Evolutionary conservation across 1,284 basidiomycete species (phyloP), one percentile per base, ranked within the genome.

Genomic region (Ceratobasidium sp.): DNA sequence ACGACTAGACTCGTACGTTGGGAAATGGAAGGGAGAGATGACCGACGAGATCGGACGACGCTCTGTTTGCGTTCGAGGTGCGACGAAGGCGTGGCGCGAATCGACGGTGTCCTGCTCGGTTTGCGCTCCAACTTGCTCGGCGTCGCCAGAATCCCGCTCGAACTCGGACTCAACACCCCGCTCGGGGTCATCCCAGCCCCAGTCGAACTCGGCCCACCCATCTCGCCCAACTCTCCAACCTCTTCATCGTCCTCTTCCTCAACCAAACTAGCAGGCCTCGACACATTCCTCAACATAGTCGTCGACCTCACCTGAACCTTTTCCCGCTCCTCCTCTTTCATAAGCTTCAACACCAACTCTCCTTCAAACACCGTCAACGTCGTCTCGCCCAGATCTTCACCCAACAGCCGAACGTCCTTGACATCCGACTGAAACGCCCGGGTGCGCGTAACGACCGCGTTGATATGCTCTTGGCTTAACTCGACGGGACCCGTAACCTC

Each of bases 11-110:
- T 80, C 42, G 81, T 86, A 12, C 90, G 87, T 55, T 90, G 89
- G 0, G 92, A 92, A n/a, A 94, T 87, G 0, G 92, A 89, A 28
- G 94, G 94, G 12, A 95, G 85, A 0, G 94, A 95, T 81, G 89
- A 94, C n/a, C 94, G 88, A 18, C 92, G 89, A 0, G 91, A 78
- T 26, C 78, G 78, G 46, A 77, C 90, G 64, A 92, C 83, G 82
- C 93, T 94, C 13, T 91, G 87, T 83, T 94, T 94, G 18, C 94
- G 89, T 61, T 94, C 93, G 28, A 94, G 82, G 0, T 89, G 89
- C 44, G 91, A 89, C 0, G 91, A 87, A 0, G 93, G 89, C 78
- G 91, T 93, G 53, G 94, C 92, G 20, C 94, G 90, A 72, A 95
- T 93, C 46, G 82, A 81, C n/a, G 80, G 80, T 20, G 72, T 79